Conservation (phyloP, 768 basidiomycete species). For the Lactarius indigo region DNA sequence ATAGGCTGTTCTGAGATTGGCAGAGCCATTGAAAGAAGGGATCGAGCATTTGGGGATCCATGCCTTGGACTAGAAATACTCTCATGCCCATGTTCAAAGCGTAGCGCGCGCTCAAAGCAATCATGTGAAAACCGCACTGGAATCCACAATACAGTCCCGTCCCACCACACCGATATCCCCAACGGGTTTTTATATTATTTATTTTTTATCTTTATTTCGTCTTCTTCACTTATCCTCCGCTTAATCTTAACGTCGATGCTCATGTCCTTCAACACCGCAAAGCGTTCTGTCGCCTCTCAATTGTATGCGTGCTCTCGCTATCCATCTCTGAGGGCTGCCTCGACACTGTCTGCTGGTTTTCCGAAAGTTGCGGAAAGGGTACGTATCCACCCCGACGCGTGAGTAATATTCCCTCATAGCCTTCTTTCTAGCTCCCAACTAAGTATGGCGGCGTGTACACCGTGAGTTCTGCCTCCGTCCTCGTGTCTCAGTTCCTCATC, state of each 20-base stretch:
- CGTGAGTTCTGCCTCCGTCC: constrained; percentile 41
- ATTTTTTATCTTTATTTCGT: not conserved
- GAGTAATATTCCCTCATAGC: constrained; percentile 17
- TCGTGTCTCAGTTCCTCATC: constrained; percentile 17
- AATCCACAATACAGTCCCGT: not conserved
- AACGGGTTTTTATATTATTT: not conserved
- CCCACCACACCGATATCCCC: not conserved
- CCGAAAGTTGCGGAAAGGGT: constrained; percentile 72
- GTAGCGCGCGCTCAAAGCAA: not conserved
- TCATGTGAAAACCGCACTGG: not conserved
- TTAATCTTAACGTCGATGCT: not conserved
- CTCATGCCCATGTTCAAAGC: not conserved
- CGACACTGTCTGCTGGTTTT: constrained; percentile 75
- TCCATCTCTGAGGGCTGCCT: constrained; percentile 51
- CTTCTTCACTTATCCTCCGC: not conserved
- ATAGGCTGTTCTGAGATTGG: constrained; percentile 33
- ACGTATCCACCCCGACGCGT: constrained; percentile 30
- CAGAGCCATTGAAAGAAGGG: constrained; percentile 10
- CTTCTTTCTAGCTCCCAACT: constrained; percentile 58
- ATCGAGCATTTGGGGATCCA: not conserved
- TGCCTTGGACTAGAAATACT: not conserved
- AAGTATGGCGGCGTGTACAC: constrained; percentile 95
- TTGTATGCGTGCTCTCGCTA: not conserved
- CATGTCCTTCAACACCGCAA: not conserved
- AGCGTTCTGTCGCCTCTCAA: not conserved